A percentile compares a stretch with the other conserved stretches of the same genome.
Evolutionary conservation across 371 early-diverging fungal genomes (phyloP).

Genomic region (Circinella minor): DNA sequence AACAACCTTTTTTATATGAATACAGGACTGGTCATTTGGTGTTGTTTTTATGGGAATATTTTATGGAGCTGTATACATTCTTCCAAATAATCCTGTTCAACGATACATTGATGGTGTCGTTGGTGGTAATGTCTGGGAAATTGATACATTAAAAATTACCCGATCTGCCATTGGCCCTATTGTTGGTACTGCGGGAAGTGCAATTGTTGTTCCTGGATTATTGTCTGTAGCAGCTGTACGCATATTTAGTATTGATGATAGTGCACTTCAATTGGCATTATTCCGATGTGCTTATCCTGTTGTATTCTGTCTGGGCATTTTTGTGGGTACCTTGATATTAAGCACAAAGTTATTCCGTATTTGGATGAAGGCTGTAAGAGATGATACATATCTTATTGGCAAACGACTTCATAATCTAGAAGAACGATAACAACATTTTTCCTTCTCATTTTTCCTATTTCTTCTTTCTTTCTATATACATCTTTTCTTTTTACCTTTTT

Average conservation of each 20-base stretch:
- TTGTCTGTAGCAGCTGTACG: constrained; percentile 23
- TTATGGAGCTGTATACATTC: constrained; percentile 46
- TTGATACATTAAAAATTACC: constrained; percentile 33
- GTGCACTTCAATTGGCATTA: constrained; percentile 22
- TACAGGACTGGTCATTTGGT: constrained; percentile 66
- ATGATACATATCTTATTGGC: constrained; percentile 66
- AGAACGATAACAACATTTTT: constrained; percentile 9
- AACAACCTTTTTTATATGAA: not conserved
- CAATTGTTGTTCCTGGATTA: constrained; percentile 29
- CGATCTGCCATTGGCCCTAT: constrained; percentile 39
- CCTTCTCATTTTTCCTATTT: not conserved
- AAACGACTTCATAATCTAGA: constrained; percentile 63
- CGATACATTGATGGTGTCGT: constrained; percentile 31
- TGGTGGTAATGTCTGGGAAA: constrained; percentile 35
- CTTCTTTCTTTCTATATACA: not conserved
- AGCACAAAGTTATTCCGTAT: constrained; percentile 26
- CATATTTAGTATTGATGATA: constrained; percentile 22
- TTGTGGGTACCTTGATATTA: constrained; percentile 11
- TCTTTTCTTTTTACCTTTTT: not conserved
- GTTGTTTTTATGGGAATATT: constrained; percentile 59
- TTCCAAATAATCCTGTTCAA: constrained; percentile 51
- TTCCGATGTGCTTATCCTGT: constrained; percentile 46
- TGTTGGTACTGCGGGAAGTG: constrained; percentile 19
- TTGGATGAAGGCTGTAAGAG: constrained; percentile 64
- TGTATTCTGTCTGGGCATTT: constrained; percentile 22